These are phyloP conservation scores for Conticribra weissflogii DNA, from an alignment of 108 stramenopile genomes.

Conservation along the genomic window DNA sequence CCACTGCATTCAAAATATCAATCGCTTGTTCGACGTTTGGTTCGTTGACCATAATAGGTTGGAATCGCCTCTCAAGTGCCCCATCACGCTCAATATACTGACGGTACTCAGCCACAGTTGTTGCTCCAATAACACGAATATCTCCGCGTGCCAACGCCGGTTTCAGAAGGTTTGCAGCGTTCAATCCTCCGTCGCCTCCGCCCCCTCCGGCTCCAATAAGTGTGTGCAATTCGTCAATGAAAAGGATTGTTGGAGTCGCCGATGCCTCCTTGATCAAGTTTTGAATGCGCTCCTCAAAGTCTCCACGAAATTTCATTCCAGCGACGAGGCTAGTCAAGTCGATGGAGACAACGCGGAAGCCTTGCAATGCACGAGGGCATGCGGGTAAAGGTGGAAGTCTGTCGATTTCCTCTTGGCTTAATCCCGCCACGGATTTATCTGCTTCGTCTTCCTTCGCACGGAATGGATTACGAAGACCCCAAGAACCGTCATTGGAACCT, in stretches of 20 bases:
- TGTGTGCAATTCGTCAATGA: constrained; percentile 88
- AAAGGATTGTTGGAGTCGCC: constrained; percentile 72
- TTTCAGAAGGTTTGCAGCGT: constrained; percentile 90
- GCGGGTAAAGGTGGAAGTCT: constrained; percentile 54
- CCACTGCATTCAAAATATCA: constrained; percentile 77
- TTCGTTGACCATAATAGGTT: constrained; percentile 81
- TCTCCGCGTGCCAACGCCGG: constrained; percentile 87
- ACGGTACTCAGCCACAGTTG: constrained; percentile 88
- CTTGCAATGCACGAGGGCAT: constrained; percentile 68
- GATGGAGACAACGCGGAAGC: constrained; percentile 68
- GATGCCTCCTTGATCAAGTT: constrained; percentile 73
- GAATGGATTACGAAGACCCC: constrained; percentile 53
- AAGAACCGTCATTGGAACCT: constrained; percentile 14
- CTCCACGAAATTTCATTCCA: constrained; percentile 83
- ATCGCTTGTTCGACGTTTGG: constrained; percentile 84
- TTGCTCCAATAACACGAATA: constrained; percentile 80
- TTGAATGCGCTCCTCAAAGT: constrained; percentile 87
- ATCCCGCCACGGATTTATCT: constrained; percentile 32
- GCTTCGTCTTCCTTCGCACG: constrained; percentile 31
- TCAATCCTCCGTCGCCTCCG: constrained; percentile 83
- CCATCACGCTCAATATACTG: constrained; percentile 90
- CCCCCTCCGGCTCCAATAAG: constrained; percentile 88
- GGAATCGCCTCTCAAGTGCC: constrained; percentile 89
- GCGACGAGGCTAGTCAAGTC: constrained; percentile 82
- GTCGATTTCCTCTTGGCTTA: constrained; percentile 66